Conservation (phyloP, 495 filamentous ascomycete genomes). For the Massariosphaeria phaeospora region DNA sequence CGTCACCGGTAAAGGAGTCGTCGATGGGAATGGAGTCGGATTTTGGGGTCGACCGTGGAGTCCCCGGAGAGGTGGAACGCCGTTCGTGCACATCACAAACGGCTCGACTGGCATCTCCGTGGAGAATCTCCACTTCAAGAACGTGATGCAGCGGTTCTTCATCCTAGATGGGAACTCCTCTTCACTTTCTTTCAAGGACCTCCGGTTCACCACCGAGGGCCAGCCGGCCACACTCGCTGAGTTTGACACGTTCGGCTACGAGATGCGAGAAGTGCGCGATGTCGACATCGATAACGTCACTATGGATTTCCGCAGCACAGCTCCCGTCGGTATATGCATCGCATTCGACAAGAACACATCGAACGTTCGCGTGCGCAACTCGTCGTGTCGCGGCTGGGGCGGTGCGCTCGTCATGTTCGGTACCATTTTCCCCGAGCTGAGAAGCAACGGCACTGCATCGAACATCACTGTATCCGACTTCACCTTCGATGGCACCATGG, state of each 20-base stretch:
- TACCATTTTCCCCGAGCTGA: neutral
- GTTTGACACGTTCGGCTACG: slow-evolving; percentile 10
- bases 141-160: slow-evolving; percentile 13
- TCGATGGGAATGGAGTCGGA: slow-evolving; percentile 12
- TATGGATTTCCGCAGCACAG: slow-evolving; percentile 4
- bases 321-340: slow-evolving; percentile 8
- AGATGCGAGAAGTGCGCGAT: slow-evolving; percentile 5
- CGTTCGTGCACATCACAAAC: slow-evolving; percentile 15
- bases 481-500: neutral
- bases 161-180: slow-evolving; percentile 6
- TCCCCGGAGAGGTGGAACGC: neutral
- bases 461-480: slow-evolving; percentile 5
- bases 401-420: slow-evolving; percentile 10
- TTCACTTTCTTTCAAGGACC: neutral
- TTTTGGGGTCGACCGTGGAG: slow-evolving; percentile 2
- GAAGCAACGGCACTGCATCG: neutral
- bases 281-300: neutral
- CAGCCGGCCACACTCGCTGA: neutral
- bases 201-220: neutral
- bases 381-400: neutral
- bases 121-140: slow-evolving; percentile 4
- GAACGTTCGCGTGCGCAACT: neutral
- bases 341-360: slow-evolving; percentile 9
- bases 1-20: slow-evolving; percentile 12
- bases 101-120: slow-evolving; percentile 2